Base-by-base conservation (phyloP, 1,284 basidiomycete genomes). In the Ustilago crameri region DNA sequence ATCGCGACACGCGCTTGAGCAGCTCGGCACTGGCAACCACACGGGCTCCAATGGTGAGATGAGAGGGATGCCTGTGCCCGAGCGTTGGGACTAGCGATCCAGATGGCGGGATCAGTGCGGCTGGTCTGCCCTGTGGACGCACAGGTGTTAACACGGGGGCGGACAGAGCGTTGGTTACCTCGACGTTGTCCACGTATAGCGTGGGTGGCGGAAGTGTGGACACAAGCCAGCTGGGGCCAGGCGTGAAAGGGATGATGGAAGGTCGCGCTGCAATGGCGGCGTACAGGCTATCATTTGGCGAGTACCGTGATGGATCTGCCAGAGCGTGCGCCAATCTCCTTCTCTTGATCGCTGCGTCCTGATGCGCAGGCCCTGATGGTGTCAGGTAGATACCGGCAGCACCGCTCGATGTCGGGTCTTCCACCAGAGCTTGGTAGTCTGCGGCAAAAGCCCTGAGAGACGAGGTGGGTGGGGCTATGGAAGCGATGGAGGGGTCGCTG, bases 251-350 rank as follows among this genome's bases (percentile, higher is more conserved):
- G 1, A 73, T 47, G 43, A 74, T 50, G 2, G 75, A 54, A 18
- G 80, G 80, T 23, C 74, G 68, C 12, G 67, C 76, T 37, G 63
- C 30, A 14, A 80, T 74, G 15, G 72, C 67, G 3, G 73, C 80
- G 30, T 78, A 77, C 45, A 81, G 45, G 44, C 74, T 79, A 54
- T 81, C 80, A 51, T 66, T 72, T 3, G 80, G 80, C 27, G 63
- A 48, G 24, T 74, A 81, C 8, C 77, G 70, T 30, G 56, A 58
- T n/a, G 77, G 59, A 44, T 81, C 79, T 3, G 76, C 74, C 34
- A 81, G 26, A 12, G 67, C 58, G 34, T 69, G 67, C 17, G 80
- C 80, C n/a, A 81, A 48, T 23, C 71, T 51, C 4, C 77, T 68
- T 15, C 80, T 63, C 37, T 80, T 78, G 8, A 52, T 59, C n/a